A percentile compares a stretch with the other conserved stretches of the same genome.
phyloP scores from a whole-genome alignment of 2,329 filamentous ascomycete genomes.

The Diplodia seriata region DNA sequence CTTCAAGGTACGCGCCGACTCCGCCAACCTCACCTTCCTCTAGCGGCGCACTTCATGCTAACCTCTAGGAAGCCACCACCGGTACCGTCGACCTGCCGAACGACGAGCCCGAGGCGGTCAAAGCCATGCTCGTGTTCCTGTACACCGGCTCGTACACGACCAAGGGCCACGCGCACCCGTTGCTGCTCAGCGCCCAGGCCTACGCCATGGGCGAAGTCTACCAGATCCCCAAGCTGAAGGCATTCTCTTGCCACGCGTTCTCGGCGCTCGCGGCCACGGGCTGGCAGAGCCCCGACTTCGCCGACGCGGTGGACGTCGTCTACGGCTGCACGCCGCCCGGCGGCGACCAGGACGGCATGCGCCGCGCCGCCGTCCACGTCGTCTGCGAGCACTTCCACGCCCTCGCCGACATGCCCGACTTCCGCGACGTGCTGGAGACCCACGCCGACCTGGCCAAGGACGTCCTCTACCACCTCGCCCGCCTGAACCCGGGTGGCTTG shows the following conservation, averaged over 20 bases:
- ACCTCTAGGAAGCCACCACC: not conserved
- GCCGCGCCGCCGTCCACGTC: not conserved
- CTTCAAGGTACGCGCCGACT: not conserved
- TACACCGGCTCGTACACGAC: slow-evolving; percentile 78
- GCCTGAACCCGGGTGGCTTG: no score
- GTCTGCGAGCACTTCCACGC: not conserved
- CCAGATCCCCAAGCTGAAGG: not conserved
- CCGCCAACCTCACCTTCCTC: no score
- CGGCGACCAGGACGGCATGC: not conserved
- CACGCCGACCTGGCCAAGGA: not conserved
- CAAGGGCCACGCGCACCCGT: no score
- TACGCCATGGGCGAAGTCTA: not conserved
- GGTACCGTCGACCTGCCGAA: slow-evolving; percentile 65
- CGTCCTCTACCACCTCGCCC: not conserved
- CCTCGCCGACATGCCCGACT: not conserved
- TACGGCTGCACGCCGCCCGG: not conserved
- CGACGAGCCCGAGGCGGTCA: slow-evolving; percentile 75
- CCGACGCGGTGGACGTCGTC: not conserved
- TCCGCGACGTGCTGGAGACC: not conserved
- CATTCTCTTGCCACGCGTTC: no score
- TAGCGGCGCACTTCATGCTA: not conserved
- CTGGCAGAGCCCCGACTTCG: not conserved
- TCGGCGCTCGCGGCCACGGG: not conserved
- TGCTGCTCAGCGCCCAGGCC: not conserved
- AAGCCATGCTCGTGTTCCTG: slow-evolving; percentile 81